Conservation (phyloP, 345 rosid genomes). For the Luvunga scandens region DNA sequence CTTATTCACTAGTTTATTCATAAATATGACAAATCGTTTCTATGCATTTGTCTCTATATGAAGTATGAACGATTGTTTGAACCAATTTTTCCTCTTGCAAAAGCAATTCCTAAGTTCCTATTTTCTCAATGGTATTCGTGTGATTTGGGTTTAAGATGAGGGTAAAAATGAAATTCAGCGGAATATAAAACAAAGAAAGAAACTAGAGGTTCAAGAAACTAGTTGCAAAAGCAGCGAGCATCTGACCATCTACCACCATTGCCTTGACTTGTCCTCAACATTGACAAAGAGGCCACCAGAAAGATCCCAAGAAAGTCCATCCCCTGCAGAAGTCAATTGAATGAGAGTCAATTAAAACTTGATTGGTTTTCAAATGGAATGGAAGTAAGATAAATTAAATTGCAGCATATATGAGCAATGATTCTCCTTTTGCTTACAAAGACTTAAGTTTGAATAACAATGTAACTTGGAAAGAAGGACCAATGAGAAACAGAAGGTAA, state of each 20-base stretch:
- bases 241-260: constrained; percentile 28
- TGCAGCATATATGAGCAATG: constrained; percentile 5
- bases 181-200: background rate
- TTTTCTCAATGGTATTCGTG: background rate
- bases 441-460: background rate
- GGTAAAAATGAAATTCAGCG: constrained; percentile 11
- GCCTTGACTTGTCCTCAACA: constrained; percentile 32
- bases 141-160: background rate
- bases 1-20: too few species aligned
- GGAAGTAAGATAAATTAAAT: background rate
- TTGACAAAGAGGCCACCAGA: too few species aligned
- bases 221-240: too few species aligned
- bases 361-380: background rate
- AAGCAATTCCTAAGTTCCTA: too few species aligned
- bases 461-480: constrained; percentile 5
- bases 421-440: constrained; percentile 4
- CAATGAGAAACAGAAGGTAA: background rate
- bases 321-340: constrained; percentile 21
- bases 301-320: constrained; percentile 36
- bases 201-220: background rate
- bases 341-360: background rate
- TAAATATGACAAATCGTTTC: too few species aligned
- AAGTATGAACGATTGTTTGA: too few species aligned
- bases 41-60: too few species aligned
- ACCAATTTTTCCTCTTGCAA: too few species aligned